Base-by-base conservation (phyloP, 495 filamentous ascomycete species). In the Penicillium manginii region DNA sequence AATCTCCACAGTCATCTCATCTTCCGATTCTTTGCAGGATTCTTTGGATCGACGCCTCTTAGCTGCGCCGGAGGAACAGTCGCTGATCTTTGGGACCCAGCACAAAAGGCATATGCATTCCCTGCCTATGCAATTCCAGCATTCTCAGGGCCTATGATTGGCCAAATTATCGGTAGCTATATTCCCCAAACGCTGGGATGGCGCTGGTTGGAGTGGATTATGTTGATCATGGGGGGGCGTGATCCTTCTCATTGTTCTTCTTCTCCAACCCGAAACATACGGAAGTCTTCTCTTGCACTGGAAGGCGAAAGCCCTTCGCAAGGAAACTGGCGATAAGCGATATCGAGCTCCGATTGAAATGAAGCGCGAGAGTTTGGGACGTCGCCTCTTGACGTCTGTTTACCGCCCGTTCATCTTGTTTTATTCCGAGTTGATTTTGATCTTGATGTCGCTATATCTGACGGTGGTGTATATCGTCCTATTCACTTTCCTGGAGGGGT, bases 401-500 rank as follows among this genome's bases (percentile, higher is more conserved):
- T 77, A 72, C 49, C 70, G 79, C 3, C 79, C 78, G 0, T 76
- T 81, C 45, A 17, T 69, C 17, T 56, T 76, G n/a, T 71, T 68
- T 22, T 59, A 61, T 22, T 57, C 51, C 9, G 78, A 81, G 52
- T 67, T 73, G 2, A 79, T 83, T 51, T 69, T 81, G 50, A 70
- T 74, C 11, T 68, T 76, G 0, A 66, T 87, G n/a, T 77, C 79
- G 1, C 55, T 83, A 3, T 88, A 87, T 56, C 67, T 87, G 17
- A 77, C 80, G 0, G 65, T 87, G 2, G 70, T 88, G 12, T 88
- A 87, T 61, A 78, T 85, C 53, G 76, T 88, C 10, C 75, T 87
- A 0, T 88, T 87, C 69, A 80, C 80, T 6, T 87, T 87, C 65
- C 68, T 86, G 10, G 76, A 79, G 18, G 85, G 84, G 6, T 90